These are phyloP conservation scores for Blastosporella zonata DNA, from an alignment of 1,284 basidiomycete species.

Conservation along the genomic window DNA sequence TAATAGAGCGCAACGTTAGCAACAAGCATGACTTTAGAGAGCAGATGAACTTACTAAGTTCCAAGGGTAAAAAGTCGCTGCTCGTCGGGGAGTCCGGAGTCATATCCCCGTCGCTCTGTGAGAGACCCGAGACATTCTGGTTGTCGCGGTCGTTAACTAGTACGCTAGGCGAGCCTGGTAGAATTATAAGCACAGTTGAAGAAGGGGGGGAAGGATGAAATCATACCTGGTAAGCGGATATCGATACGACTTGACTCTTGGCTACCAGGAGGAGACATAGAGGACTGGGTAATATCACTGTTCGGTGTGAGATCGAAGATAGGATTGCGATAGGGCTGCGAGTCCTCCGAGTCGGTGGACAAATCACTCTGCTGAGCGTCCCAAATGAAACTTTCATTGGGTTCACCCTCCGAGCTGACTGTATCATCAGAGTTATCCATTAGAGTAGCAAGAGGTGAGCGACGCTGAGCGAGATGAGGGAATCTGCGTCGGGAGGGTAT, in stretches of 20 bases:
- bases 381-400: not conserved
- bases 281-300: not conserved
- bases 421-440: not conserved
- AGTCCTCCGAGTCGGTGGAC: not conserved
- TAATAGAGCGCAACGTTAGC: no score
- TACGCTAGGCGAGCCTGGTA: not conserved
- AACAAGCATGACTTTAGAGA: no score
- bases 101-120: no score
- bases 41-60: no score
- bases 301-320: not conserved
- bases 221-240: not conserved
- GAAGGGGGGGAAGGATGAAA: not conserved
- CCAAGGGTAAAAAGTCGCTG: no score
- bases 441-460: slow-evolving; percentile 2
- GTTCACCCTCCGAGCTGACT: not conserved
- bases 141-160: no score
- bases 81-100: no score
- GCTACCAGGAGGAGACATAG: not conserved
- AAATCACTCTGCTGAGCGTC: not conserved
- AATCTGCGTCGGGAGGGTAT: not conserved
- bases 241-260: not conserved
- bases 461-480: not conserved
- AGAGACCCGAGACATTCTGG: no score
- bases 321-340: not conserved
- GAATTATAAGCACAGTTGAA: not conserved